Evolutionary conservation across 306 rosid species (phyloP).

Genomic region (Pyrus betulifolia): DNA sequence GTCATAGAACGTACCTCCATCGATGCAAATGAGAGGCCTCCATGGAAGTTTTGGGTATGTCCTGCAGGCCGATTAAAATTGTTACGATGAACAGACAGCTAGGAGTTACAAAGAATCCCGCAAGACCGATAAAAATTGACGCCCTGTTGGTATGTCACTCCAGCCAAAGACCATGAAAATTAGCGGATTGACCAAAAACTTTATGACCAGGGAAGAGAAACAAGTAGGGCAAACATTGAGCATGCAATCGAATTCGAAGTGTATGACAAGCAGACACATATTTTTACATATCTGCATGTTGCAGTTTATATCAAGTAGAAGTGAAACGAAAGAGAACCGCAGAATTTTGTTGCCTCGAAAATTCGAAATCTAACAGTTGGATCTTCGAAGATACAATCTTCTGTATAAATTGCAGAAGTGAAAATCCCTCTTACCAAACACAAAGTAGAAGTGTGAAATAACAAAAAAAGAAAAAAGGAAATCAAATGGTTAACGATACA

Average conservation of each 20-base stretch:
- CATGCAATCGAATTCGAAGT: neutral
- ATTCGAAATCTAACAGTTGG: conserved; percentile 62
- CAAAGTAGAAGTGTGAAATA: neutral
- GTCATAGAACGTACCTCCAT: conserved; percentile 72
- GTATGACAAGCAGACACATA: neutral
- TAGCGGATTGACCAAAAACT: neutral
- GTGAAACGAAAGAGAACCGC: neutral
- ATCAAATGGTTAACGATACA: too few species aligned
- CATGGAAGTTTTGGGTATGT: conserved; percentile 85
- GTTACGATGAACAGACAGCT: neutral
- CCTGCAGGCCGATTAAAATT: conserved; percentile 39
- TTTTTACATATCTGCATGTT: neutral
- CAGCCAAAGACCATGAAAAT: conserved; percentile 19
- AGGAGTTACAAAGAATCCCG: neutral
- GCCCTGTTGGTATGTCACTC: conserved; percentile 34
- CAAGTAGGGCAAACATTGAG: neutral
- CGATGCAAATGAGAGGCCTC: conserved; percentile 73
- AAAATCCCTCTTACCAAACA: conserved; percentile 44
- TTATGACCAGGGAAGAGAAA: neutral
- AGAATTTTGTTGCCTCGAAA: conserved; percentile 39
- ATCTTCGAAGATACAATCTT: conserved; percentile 75
- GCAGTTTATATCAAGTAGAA: neutral
- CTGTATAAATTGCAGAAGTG: conserved; percentile 59
- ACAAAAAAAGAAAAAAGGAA: too few species aligned
- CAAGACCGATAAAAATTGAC: conserved; percentile 20